A percentile compares a stretch with the other conserved stretches of the same genome.
These are phyloP conservation scores for Thalassiosira hispida DNA, from an alignment of 352 stramenopile genomes.

Conservation along the genomic window DNA sequence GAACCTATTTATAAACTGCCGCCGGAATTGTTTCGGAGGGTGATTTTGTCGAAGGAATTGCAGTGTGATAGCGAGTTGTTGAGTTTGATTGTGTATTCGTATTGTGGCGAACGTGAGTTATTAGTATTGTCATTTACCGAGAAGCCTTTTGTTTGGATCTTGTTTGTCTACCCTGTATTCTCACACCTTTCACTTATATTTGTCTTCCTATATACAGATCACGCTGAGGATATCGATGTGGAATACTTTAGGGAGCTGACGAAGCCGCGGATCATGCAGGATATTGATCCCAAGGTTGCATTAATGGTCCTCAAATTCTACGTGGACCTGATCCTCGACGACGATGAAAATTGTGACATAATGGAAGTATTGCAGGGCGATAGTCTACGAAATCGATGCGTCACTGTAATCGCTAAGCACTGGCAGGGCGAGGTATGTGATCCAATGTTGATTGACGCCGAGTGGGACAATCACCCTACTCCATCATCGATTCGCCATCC, in stretches of 20 bases:
- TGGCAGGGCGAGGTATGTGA: conserved; percentile 50
- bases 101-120: conserved; percentile 51
- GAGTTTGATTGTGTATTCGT: conserved; percentile 61
- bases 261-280: conserved; percentile 42
- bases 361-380: conserved; percentile 50
- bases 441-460: conserved; percentile 42
- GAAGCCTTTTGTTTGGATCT: neutral
- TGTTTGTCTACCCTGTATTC: too few relatives aligned
- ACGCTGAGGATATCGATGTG: conserved; percentile 52
- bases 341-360: conserved; percentile 49
- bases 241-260: conserved; percentile 59
- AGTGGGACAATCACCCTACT: conserved; percentile 33
- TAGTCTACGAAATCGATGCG: conserved; percentile 42
- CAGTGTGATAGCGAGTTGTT: conserved; percentile 53
- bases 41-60: conserved; percentile 48
- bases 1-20: conserved; percentile 55
- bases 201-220: conserved; percentile 21
- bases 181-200: neutral
- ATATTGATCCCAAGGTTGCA: conserved; percentile 49
- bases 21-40: conserved; percentile 43
- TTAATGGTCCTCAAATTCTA: conserved; percentile 60
- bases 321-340: conserved; percentile 39
- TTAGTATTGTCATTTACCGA: neutral
- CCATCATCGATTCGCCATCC: conserved; percentile 5
- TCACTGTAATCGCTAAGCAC: conserved; percentile 41